Evolutionary conservation across 192 early-diverging fungal species (phyloP).

Genomic region (Coemansia sp.): DNA sequence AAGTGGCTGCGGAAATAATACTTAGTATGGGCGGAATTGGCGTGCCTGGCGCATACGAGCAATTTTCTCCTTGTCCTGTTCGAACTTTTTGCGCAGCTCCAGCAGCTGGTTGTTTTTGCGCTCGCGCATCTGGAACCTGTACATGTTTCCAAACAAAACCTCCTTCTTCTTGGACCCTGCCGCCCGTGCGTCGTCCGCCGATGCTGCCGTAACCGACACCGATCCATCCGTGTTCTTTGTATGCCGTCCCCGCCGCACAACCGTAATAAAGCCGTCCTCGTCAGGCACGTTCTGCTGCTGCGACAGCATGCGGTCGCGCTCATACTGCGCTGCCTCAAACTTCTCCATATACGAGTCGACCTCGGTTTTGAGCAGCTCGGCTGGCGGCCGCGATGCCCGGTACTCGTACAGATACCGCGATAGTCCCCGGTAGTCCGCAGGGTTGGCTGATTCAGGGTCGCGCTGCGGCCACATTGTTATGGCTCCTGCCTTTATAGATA

Average conservation of each 20-base stretch:
- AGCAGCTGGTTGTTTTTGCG: constrained; percentile 82
- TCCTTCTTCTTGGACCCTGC: constrained; percentile 66
- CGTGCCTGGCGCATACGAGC: constrained; percentile 72
- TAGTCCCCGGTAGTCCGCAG: constrained; percentile 34
- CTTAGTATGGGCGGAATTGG: constrained; percentile 85
- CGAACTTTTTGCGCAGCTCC: constrained; percentile 87
- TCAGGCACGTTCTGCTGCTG: constrained; percentile 78
- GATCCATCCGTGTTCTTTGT: constrained; percentile 69
- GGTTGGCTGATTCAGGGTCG: constrained; percentile 35
- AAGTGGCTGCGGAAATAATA: not conserved
- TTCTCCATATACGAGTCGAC: constrained; percentile 74
- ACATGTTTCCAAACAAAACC: constrained; percentile 80
- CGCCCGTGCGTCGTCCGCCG: constrained; percentile 59
- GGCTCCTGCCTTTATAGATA: constrained; percentile 60
- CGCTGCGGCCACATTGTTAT: constrained; percentile 42
- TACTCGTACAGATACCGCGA: constrained; percentile 43
- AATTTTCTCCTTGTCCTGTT: constrained; percentile 86
- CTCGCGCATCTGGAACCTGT: constrained; percentile 94
- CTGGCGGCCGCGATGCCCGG: constrained; percentile 40
- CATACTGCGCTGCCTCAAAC: constrained; percentile 74
- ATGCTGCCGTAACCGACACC: constrained; percentile 60
- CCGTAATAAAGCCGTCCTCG: constrained; percentile 89
- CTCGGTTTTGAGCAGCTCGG: constrained; percentile 55
- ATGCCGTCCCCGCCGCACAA: constrained; percentile 65
- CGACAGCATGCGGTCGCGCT: constrained; percentile 62